Evolutionary conservation across 208 protist species (phyloP).

Genomic region (Kentomonas sorsogonicus): DNA sequence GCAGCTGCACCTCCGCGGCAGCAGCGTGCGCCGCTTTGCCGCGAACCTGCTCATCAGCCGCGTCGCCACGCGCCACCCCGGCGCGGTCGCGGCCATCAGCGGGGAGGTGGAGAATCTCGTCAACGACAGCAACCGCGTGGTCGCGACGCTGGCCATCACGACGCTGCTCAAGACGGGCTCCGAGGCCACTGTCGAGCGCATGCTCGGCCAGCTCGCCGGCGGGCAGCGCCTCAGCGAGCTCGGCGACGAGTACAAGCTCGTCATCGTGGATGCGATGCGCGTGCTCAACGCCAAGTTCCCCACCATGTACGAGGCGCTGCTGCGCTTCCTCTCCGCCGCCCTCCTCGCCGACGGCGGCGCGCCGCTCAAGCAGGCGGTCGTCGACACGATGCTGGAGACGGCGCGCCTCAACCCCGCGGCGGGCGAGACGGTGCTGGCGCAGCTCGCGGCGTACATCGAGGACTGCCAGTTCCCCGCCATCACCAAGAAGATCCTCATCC

Average conservation of each 20-base stretch:
- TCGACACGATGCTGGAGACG: constrained; percentile 94
- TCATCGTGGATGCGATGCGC: constrained; percentile 96
- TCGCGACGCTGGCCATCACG: constrained; percentile 98
- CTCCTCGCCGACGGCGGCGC: constrained; percentile 87
- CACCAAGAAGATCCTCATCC: constrained; percentile 92
- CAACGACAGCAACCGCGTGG: constrained; percentile 93
- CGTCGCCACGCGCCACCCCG: constrained; percentile 69
- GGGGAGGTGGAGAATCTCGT: constrained; percentile 95
- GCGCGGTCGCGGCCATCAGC: constrained; percentile 90
- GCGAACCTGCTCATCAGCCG: constrained; percentile 93
- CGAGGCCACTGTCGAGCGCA: constrained; percentile 93
- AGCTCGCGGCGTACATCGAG: constrained; percentile 99
- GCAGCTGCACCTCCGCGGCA: constrained; percentile 88
- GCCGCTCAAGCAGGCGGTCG: constrained; percentile 93
- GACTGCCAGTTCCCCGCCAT: constrained; percentile 98
- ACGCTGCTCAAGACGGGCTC: constrained; percentile 96
- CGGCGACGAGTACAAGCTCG: constrained; percentile 96
- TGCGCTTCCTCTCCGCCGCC: constrained; percentile 88
- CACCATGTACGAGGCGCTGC: constrained; percentile 82
- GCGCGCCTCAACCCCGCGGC: constrained; percentile 85
- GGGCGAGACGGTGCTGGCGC: constrained; percentile 87
- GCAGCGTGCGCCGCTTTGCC: constrained; percentile 91
- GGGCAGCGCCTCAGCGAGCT: constrained; percentile 93
- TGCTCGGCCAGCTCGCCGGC: constrained; percentile 95
- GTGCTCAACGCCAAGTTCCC: constrained; percentile 95